Evolutionary conservation across 306 rosid species (phyloP), one percentile per base, ranked within the genome.

Genomic region (Prunus salicina): DNA sequence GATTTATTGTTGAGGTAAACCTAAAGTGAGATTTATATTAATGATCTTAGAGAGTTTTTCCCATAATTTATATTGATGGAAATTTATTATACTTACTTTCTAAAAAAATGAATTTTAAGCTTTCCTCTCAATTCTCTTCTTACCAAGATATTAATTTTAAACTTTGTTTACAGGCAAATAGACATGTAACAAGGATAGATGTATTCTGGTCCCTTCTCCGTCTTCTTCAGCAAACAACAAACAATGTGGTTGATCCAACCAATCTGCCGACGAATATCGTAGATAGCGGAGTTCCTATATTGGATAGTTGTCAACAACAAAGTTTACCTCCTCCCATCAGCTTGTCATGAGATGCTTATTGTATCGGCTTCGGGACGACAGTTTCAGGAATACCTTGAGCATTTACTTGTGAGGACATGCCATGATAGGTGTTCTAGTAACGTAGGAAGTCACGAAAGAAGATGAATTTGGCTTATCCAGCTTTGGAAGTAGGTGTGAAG

Each of bases 1-100:
- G 75, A 34, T 92, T 90, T 75, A 81, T 89, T 15, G 96, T 89
- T 52, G 95, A 92, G 98, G 98, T 91, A 82, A 83, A 69, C 69
- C 41, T 5, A 14, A 79, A 68, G 25, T 32, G 8, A n/a, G 46
- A 51, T 55, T 41, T 64, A 18, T 14, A 25, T 71, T 24, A 71
- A 19, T 12, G 56, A 45, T 22, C 12, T 25, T 57, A 57, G 38
- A 60, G 6, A 24, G 27, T 60, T 60, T 63, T 20, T 63, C 45
- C 67, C 12, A 2, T 63, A 38, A 38, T 38, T 38, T 38, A 6
- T 38, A 38, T 38, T 38, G 43, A 8, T 9, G 12, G 45, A 63
- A 16, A 30, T 30, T 63, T 11, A 19, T 63, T 63, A 6, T 28
- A 58, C 19, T 34, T 46, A 49, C 20, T 51, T 9, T 63, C 16